phyloP scores from a whole-genome alignment of 1,139 yeast genomes.

The Saccharomyces pastorianus region DNA sequence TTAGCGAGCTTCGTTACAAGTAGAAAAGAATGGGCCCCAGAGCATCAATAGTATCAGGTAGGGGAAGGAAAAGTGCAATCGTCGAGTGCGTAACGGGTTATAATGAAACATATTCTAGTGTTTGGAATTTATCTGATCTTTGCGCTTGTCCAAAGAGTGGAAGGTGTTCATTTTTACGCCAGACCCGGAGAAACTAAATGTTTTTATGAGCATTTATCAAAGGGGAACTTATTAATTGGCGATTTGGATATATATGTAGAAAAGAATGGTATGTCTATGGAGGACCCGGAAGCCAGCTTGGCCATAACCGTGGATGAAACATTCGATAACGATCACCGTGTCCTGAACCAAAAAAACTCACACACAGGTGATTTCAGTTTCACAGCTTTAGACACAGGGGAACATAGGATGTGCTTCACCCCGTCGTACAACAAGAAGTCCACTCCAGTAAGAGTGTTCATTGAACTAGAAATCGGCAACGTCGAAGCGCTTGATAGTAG shows the following conservation, averaged over 20 bases:
- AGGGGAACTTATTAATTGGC: slow-evolving; percentile 45
- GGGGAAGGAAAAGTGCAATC: too few relatives aligned
- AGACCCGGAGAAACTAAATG: slow-evolving; percentile 35
- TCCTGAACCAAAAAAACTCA: slow-evolving; percentile 47
- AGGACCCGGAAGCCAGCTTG: slow-evolving; percentile 33
- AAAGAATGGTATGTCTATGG: slow-evolving; percentile 32
- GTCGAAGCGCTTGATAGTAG: slow-evolving; percentile 40
- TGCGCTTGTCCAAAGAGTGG: neutral
- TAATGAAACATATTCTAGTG: neutral
- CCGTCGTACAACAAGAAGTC: slow-evolving; percentile 42
- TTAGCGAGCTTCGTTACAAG: too few relatives aligned
- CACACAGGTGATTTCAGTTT: slow-evolving; percentile 52
- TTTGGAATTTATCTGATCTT: neutral
- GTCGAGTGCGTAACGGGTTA: neutral
- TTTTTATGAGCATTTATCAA: slow-evolving; percentile 47
- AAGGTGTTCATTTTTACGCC: slow-evolving; percentile 30
- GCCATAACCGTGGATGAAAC: slow-evolving; percentile 46
- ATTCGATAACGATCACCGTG: slow-evolving; percentile 49
- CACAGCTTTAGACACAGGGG: slow-evolving; percentile 56
- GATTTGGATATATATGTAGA: slow-evolving; percentile 33
- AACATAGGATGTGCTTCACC: slow-evolving; percentile 52
- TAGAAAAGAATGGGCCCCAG: too few relatives aligned
- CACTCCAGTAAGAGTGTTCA: slow-evolving; percentile 36
- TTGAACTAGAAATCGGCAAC: slow-evolving; percentile 46
- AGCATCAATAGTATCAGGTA: too few relatives aligned